These are phyloP conservation scores for Yarrowia yakushimensis DNA, from an alignment of 805 yeast genomes.

Conservation along the genomic window DNA sequence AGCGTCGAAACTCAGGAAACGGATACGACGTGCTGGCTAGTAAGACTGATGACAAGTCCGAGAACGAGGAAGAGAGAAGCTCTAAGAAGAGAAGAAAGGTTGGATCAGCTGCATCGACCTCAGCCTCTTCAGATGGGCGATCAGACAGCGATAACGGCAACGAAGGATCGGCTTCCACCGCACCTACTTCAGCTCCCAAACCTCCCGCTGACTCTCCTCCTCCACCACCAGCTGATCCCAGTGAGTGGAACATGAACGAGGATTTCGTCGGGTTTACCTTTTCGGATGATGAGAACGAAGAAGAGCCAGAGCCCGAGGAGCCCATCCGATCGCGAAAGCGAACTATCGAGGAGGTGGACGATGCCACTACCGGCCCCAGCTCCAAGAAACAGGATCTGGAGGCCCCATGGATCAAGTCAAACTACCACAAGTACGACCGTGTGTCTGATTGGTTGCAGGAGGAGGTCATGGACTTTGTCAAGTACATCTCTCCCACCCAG, in stretches of 20 bases:
- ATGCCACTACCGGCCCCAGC: background rate
- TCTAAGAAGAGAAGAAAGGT: constrained; percentile 6
- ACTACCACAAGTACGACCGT: constrained; percentile 71
- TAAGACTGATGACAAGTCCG: background rate
- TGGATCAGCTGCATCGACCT: background rate
- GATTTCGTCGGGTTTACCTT: constrained; percentile 19
- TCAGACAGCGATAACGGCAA: background rate
- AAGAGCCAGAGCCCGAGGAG: background rate
- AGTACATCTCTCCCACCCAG: constrained; percentile 79
- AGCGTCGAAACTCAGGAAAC: constrained; percentile 7
- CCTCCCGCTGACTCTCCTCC: constrained; percentile 14
- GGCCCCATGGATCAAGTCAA: constrained; percentile 75
- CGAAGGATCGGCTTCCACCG: background rate
- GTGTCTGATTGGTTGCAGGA: constrained; percentile 81
- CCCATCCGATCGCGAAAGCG: background rate
- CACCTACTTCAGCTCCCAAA: background rate
- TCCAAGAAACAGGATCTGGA: constrained; percentile 31
- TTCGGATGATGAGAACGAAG: background rate
- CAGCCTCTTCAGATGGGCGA: background rate
- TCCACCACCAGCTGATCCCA: constrained; percentile 18
- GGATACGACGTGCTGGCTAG: background rate
- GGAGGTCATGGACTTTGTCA: constrained; percentile 81
- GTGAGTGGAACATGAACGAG: constrained; percentile 6
- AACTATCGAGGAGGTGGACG: constrained; percentile 9
- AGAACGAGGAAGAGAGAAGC: background rate